These are phyloP conservation scores for Solanum hybrid DNA, from an alignment of 305 asterid species.

Conservation along the genomic window DNA sequence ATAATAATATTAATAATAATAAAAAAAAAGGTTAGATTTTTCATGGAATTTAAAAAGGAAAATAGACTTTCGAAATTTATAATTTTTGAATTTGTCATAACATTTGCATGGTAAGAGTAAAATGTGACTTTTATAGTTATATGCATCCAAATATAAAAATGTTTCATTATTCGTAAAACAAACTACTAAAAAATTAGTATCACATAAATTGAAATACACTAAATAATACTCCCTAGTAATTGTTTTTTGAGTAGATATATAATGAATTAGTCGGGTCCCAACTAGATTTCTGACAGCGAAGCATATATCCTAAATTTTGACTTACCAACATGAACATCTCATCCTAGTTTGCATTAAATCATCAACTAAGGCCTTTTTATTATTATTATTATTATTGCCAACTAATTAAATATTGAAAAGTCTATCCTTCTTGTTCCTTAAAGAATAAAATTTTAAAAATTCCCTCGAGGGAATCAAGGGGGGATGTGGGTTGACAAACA, in stretches of 20 bases:
- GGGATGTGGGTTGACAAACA: not conserved
- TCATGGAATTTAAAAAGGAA: not conserved
- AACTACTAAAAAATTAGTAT: not conserved
- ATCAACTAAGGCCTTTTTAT: not conserved
- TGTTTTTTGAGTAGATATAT: not conserved
- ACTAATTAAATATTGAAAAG: not conserved
- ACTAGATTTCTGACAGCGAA: not conserved
- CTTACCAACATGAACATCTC: not conserved
- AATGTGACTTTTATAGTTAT: not conserved
- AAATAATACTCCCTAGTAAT: not conserved
- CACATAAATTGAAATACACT: not conserved
- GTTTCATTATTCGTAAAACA: not conserved
- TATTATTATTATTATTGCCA: not conserved
- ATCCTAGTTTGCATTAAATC: not conserved
- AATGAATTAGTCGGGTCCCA: not conserved
- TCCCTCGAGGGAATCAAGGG: not conserved
- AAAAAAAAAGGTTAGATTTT: not conserved
- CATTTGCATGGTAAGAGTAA: not conserved
- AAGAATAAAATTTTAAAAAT: not conserved
- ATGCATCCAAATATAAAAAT: not conserved
- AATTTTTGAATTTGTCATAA: not conserved
- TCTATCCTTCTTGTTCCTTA: not conserved
- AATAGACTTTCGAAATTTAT: not conserved
- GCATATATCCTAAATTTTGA: not conserved
- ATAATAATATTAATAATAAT: too few species aligned